These are phyloP conservation scores for Thuja plicata DNA, from an alignment of 83 land plant genomes.

Conservation along the genomic window DNA sequence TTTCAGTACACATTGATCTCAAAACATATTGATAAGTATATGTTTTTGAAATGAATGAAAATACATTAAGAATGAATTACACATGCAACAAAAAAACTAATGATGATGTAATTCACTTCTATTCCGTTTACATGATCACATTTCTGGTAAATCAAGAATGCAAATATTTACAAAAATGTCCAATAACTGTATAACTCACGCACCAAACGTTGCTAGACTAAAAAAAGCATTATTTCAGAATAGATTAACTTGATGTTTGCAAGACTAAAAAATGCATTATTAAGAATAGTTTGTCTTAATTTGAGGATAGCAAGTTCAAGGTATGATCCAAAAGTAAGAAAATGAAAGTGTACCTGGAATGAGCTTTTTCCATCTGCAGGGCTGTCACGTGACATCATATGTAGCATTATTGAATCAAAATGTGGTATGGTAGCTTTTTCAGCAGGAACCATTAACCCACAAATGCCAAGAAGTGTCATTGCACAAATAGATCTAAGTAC, in stretches of 20 bases:
- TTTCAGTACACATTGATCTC: neutral
- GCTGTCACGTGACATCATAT: constrained; percentile 92
- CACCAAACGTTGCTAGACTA: neutral
- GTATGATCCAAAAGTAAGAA: neutral
- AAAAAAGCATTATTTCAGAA: neutral
- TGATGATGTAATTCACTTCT: neutral
- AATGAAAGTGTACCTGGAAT: constrained; percentile 68
- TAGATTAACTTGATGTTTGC: neutral
- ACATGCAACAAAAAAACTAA: neutral
- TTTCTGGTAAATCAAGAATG: neutral
- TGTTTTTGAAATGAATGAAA: neutral
- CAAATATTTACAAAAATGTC: neutral
- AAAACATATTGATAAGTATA: neutral
- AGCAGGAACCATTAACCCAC: constrained; percentile 98
- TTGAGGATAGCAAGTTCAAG: neutral
- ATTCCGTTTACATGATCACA: neutral
- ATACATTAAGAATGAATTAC: neutral
- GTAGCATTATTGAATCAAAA: constrained; percentile 91
- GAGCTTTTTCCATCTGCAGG: constrained; percentile 98
- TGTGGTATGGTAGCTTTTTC: constrained; percentile 73
- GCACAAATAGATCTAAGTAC: constrained; percentile 91
- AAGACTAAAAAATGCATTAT: neutral
- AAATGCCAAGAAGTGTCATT: constrained; percentile 86
- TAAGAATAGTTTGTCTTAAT: neutral
- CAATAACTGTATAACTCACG: neutral